A percentile compares a stretch with the other conserved stretches of the same genome.
These are phyloP conservation scores for Aureobasidium subglaciale DNA, from an alignment of 2,329 filamentous ascomycete species.

Conservation along the genomic window DNA sequence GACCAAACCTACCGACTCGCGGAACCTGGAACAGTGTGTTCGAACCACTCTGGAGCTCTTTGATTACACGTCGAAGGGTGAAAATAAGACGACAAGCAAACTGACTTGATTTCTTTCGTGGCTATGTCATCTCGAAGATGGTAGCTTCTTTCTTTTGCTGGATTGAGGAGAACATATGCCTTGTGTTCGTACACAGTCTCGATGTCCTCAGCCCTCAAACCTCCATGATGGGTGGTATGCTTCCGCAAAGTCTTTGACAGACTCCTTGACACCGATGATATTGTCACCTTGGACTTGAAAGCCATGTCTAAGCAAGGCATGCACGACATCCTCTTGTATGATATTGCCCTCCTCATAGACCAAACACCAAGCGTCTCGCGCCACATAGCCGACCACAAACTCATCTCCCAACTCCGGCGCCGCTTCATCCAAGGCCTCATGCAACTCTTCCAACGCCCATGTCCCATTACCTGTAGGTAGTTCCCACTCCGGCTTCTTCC, in stretches of 20 bases:
- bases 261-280: background rate
- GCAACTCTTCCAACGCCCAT: slow-evolving; percentile 12
- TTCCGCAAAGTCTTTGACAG: background rate
- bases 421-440: slow-evolving; percentile 7
- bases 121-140: no score
- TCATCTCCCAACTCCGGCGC: slow-evolving; percentile 12
- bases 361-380: slow-evolving; percentile 7
- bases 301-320: slow-evolving; percentile 1
- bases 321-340: slow-evolving; percentile 8
- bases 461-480: slow-evolving; percentile 4
- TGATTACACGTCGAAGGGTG: no score
- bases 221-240: background rate
- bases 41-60: no score
- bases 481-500: background rate
- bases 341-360: slow-evolving; percentile 12
- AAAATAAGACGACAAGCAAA: no score
- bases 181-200: background rate
- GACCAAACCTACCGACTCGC: no score
- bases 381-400: slow-evolving; percentile 12
- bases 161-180: background rate
- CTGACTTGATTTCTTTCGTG: no score
- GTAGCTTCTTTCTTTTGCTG: no score
- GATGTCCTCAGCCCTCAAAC: background rate
- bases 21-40: no score
- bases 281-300: slow-evolving; percentile 1